phyloP scores from a whole-genome alignment of 116 monocot species.

The Papilionanthe hybrid region DNA sequence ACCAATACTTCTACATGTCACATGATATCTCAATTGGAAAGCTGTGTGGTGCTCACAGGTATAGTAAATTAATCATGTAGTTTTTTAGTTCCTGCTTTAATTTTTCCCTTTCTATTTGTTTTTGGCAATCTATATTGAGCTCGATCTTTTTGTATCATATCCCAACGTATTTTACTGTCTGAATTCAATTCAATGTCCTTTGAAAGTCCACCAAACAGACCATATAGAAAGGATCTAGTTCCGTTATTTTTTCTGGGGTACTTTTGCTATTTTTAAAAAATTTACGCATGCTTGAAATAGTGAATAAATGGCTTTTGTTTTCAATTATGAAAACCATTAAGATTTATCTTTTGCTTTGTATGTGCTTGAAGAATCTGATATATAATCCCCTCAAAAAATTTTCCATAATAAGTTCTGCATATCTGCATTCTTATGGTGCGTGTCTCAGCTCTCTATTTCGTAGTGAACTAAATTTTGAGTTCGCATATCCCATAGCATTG shows the following conservation, averaged over 20 bases:
- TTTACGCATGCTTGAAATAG: not conserved
- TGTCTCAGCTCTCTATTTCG: not conserved
- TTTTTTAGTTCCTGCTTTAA: not conserved
- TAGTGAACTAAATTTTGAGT: not conserved
- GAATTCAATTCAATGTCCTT: too few species aligned
- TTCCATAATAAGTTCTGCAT: not conserved
- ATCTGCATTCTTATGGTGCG: not conserved
- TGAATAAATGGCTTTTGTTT: not conserved
- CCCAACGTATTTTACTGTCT: not conserved
- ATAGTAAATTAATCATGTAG: conserved; percentile 6
- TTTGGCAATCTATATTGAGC: not conserved
- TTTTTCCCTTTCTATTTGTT: conserved; percentile 3
- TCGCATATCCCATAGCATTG: not conserved
- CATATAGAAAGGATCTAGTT: too few species aligned
- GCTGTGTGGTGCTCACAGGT: conserved; percentile 85
- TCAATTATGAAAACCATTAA: not conserved
- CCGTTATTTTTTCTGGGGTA: not conserved
- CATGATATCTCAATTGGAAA: conserved; percentile 68
- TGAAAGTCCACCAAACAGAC: too few species aligned
- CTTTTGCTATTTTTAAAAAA: not conserved
- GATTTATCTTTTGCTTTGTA: not conserved
- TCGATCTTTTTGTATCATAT: not conserved
- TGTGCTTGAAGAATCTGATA: not conserved
- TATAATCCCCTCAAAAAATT: not conserved
- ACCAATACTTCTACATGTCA: conserved; percentile 78